A percentile compares a stretch with the other conserved stretches of the same genome.
Evolutionary conservation across 73 alveolate genomes (phyloP).

Genomic region (Paramecium octaurelia): DNA sequence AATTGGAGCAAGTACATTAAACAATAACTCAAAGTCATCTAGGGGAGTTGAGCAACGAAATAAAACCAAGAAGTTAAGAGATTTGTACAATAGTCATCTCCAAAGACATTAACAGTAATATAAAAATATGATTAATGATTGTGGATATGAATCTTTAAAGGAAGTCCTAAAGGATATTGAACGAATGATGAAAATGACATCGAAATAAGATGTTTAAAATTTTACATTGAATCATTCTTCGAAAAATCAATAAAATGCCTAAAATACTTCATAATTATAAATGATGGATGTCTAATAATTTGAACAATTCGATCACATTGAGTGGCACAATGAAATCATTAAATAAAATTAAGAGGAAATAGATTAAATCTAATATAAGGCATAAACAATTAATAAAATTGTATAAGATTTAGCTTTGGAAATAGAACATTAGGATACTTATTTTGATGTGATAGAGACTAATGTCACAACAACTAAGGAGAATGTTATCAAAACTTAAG

Average conservation of each 20-base stretch:
- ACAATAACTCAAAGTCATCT: background rate
- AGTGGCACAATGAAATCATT: slow-evolving; percentile 9
- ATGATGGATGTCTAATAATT: background rate
- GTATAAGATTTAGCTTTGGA: background rate
- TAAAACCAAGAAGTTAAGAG: slow-evolving; percentile 37
- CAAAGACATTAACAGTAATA: background rate
- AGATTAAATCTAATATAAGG: background rate
- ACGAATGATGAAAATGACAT: background rate
- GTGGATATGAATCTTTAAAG: background rate
- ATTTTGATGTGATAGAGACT: background rate
- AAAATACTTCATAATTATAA: background rate
- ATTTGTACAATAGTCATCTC: background rate
- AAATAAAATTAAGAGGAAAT: slow-evolving; percentile 29
- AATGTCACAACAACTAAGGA: background rate
- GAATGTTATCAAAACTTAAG: background rate
- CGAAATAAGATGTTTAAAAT: background rate
- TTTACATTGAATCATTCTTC: background rate
- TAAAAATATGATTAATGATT: background rate
- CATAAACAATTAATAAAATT: background rate
- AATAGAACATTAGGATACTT: background rate
- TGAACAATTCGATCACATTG: background rate
- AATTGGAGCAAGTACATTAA: slow-evolving; percentile 2
- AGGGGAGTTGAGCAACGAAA: slow-evolving; percentile 42
- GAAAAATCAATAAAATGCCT: background rate
- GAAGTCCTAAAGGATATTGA: background rate